These are phyloP conservation scores for Hortaea werneckii DNA, from an alignment of 2,329 filamentous ascomycete species.

Conservation along the genomic window DNA sequence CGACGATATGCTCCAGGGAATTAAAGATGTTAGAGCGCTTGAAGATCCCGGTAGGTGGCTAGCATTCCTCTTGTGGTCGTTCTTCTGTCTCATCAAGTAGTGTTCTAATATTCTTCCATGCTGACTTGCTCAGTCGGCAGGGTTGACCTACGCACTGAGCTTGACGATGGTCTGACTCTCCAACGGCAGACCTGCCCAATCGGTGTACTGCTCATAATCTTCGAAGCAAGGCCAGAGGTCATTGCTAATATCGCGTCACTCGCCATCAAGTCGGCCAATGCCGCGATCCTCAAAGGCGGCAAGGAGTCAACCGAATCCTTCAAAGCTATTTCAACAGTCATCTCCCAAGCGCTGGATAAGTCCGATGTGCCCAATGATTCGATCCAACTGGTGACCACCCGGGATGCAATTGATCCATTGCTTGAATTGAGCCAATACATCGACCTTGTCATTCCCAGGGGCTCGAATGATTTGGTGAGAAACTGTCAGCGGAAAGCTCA, in stretches of 20 bases:
- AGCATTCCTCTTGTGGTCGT: background rate
- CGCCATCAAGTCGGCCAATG: slow-evolving; percentile 93
- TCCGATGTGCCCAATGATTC: slow-evolving; percentile 75
- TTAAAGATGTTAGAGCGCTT: slow-evolving; percentile 74
- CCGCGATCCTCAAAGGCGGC: slow-evolving; percentile 91
- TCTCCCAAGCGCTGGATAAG: slow-evolving; percentile 62
- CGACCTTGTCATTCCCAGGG: slow-evolving; percentile 88
- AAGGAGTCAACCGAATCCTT: slow-evolving; percentile 97
- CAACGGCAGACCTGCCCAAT: slow-evolving; percentile 90
- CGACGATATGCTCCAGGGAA: slow-evolving; percentile 95
- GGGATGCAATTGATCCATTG: slow-evolving; percentile 82
- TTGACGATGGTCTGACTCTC: slow-evolving; percentile 77
- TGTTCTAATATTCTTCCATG: slow-evolving; percentile 5
- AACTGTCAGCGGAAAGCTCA: slow-evolving; percentile 85
- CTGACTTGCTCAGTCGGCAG: slow-evolving; percentile 57
- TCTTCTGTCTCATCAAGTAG: background rate
- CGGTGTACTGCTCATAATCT: slow-evolving; percentile 95
- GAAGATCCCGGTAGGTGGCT: slow-evolving; percentile 66
- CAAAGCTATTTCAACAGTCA: slow-evolving; percentile 74
- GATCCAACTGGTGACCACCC: slow-evolving; percentile 86
- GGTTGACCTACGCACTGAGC: slow-evolving; percentile 68
- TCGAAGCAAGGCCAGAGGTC: slow-evolving; percentile 93
- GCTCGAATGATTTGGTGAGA: slow-evolving; percentile 79
- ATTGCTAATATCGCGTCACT: slow-evolving; percentile 96
- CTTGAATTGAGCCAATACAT: slow-evolving; percentile 77